Evolutionary conservation across 352 stramenopile genomes (phyloP), one percentile per base, ranked within the genome.

Genomic region (Phytophthora parvispora): DNA sequence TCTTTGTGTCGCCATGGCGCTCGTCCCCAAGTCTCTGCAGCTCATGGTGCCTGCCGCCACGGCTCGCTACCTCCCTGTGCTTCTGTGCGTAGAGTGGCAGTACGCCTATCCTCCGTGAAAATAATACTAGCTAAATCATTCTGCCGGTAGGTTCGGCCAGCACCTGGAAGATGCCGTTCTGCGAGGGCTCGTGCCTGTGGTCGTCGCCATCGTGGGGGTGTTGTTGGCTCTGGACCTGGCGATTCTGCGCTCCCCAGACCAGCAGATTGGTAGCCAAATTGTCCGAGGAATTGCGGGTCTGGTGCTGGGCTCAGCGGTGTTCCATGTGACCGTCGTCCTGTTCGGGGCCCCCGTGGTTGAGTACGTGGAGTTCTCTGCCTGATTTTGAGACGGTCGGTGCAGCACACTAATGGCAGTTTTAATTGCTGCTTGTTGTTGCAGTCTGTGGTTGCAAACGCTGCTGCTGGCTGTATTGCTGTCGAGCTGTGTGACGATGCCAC

Each of bases 341-440:
- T 96, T 96, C 51, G 89, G 89, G 31, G 89, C 89, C 8, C 84
- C 89, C 0, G 53, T 96, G 27, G 45, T 82, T 25, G 71, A 87
- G 89, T 96, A 69, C 18, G 80, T 63, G n/a, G n/a, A n/a, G n/a
- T n/a, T n/a, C n/a, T n/a, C n/a, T n/a, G n/a, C n/a, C n/a, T n/a
- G n/a, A n/a, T n/a, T n/a, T n/a, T n/a, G n/a, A n/a, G n/a, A n/a
- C n/a, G n/a, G n/a, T n/a, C n/a, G n/a, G n/a, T n/a, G n/a, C n/a
- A n/a, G n/a, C n/a, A n/a, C n/a, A n/a, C n/a, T n/a, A n/a, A n/a
- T n/a, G n/a, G n/a, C n/a, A n/a, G n/a, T 16, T 27, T 27, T 49
- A 18, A 49, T 20, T 28, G n/a, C 15, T 28, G 18, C n/a, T 51
- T 34, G 28, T 24, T 55, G 25, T 7, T 77, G 3, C 64, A 96